Base-by-base conservation (phyloP, 2,329 filamentous ascomycete genomes). In the Exophiala mesophila region DNA sequence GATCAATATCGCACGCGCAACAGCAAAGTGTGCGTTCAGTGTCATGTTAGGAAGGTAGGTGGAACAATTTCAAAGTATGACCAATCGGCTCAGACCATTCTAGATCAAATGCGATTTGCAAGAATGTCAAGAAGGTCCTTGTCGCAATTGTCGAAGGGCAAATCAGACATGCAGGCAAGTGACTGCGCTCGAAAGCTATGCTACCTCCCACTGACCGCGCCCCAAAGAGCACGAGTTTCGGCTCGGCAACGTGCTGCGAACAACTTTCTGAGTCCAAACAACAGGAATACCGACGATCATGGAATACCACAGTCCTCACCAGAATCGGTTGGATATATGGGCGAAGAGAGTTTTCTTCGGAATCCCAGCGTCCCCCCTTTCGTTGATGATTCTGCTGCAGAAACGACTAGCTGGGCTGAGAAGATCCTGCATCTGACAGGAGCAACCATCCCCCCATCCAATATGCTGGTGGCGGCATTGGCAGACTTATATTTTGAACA, bases 1-100 rank as follows among this genome's bases (percentile, higher is more conserved):
- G 64, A 29, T 61, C 45, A 30, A 53, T 4, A 58, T 59, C 34
- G 41, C 31, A 44, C 28, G 19, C 41, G 41, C 35, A 44, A 44
- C 28, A 44, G 33, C 34, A 44, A 44, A 34, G 41, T 44, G 17
- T 44, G 41, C 29, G 33, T 44, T 15, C 41, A 44, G 33, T 44
- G 41, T 44, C 41, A 44, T 19, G 24, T 33, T 5, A 32, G 41
- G 26, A 44, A 44, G 33, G 41, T 44, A 38, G 23, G 23, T 12
- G 23, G 7, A 6, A 12, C 5, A 37, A 39, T 2, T 57, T 7
- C 20, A n/a, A 10, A 33, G 24, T 7, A 18, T 31, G 16, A 26
- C 9, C 17, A n/a, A 12, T 5, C 24, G 6, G 15, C 16, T 26
- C 23, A 33, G 36, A 21, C 29, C 16, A 16, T 17, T 19, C 37